Base-by-base conservation (phyloP, 1,139 yeast genomes). In the Blastobotrys ciferrii region DNA sequence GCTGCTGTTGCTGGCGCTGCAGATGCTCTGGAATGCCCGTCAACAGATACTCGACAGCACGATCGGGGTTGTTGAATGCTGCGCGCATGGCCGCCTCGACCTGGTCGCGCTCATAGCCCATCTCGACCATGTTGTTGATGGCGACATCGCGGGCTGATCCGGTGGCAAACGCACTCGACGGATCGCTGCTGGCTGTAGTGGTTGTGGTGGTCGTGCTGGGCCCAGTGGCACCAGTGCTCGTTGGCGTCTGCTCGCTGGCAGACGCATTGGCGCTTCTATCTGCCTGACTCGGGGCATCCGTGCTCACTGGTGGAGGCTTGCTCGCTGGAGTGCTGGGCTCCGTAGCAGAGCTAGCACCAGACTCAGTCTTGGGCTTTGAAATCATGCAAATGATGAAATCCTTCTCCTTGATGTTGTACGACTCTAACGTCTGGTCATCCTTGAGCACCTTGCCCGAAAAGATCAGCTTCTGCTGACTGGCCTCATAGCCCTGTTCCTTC, bases 41-140 rank as follows among this genome's bases (percentile, higher is more conserved):
- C 59, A 92, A 72, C 51, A 92, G 75, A 66, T 92, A 91, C 66
- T 94, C 98, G 4, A 91, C 98, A 0, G 99, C 99, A 62, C 98
- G 82, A 64, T 92, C 98, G 20, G 99, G 98, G 69, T 92, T 91
- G 70, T 92, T 92, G 71, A 83, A 92, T 0, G 98, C 98, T 14
- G 97, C 96, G 62, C 95, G 81, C 66, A 92, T 75, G 0, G 99
- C 98, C 38, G 81, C 78, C 69, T 88, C 95, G 25, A 88, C 97
- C 65, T 87, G 87, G 4, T 81, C 77, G 60, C 96, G 81, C 46
- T 86, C 89, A 66, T 88, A 94, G 12, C 98, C 98, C 98, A 92
- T 89, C 61, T 88, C 98, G 83, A 89, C 80, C 65, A 92, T 88
- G 63, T 85, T 85, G 56, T 75, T 78, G 53, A 92, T 80, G 18